Evolutionary conservation across 2,329 filamentous ascomycete genomes (phyloP).

Genomic region (Metarhizium sp.): DNA sequence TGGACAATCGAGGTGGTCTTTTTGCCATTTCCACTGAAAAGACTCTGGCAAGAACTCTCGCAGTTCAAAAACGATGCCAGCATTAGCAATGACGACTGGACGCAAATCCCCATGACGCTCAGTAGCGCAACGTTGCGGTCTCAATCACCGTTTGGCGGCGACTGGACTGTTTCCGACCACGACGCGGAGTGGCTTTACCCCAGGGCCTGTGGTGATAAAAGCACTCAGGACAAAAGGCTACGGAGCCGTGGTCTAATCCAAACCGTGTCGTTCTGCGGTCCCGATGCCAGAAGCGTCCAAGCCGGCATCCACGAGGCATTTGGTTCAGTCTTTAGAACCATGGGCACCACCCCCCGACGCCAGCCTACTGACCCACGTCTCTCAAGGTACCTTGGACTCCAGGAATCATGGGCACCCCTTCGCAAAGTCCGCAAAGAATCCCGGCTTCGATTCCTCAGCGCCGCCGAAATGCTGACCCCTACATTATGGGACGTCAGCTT

Average conservation of each 20-base stretch:
- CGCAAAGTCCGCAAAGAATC: conserved; percentile 69
- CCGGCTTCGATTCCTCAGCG: conserved; percentile 59
- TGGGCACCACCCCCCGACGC: conserved; percentile 24
- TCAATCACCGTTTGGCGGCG: conserved; percentile 36
- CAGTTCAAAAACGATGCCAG: conserved; percentile 34
- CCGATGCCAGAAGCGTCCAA: conserved; percentile 60
- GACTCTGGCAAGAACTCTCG: conserved; percentile 41
- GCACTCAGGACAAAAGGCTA: conserved; percentile 60
- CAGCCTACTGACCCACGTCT: conserved; percentile 18
- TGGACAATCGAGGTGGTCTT: conserved; percentile 73
- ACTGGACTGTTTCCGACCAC: conserved; percentile 34
- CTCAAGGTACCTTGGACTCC: conserved; percentile 48
- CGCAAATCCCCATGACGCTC: conserved; percentile 40
- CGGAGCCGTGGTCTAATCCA: conserved; percentile 64
- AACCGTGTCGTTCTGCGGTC: conserved; percentile 49
- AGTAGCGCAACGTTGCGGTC: conserved; percentile 35
- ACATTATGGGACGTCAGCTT: conserved; percentile 64
- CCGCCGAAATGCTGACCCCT: conserved; percentile 64
- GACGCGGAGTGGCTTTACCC: conserved; percentile 56
- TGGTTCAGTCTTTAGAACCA: conserved; percentile 41
- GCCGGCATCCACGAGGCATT: conserved; percentile 55
- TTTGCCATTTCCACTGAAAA: conserved; percentile 56
- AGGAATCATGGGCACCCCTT: conserved; percentile 63
- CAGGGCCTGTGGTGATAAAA: conserved; percentile 55
- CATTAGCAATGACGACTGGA: conserved; percentile 41